Evolutionary conservation across 257 asterid genomes (phyloP).

Genomic region (Jacaranda mimosifolia): DNA sequence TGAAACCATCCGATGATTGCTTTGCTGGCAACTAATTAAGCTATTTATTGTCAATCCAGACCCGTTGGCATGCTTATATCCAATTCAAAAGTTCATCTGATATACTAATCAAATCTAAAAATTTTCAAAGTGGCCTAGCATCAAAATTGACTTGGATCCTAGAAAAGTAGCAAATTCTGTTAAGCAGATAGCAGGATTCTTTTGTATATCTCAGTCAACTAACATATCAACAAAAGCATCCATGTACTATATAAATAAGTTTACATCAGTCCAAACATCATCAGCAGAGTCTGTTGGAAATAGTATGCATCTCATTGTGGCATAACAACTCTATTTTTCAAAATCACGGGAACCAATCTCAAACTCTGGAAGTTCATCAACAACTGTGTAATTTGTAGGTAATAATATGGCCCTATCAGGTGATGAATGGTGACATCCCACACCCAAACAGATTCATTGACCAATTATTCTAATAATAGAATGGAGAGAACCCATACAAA

Average conservation of each 20-base stretch:
- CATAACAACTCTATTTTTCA: background rate
- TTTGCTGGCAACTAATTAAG: constrained; percentile 21
- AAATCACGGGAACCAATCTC: background rate
- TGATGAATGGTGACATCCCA: background rate
- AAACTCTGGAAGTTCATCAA: constrained; percentile 10
- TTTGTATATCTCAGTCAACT: constrained; percentile 8
- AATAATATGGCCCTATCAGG: constrained; percentile 13
- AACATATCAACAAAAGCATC: constrained; percentile 3
- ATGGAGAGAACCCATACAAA: background rate
- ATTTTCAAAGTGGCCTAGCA: constrained; percentile 21
- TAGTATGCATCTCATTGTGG: background rate
- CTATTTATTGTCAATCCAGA: constrained; percentile 34
- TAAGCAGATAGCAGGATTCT: constrained; percentile 18
- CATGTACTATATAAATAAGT: constrained; percentile 7
- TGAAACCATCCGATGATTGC: constrained; percentile 25
- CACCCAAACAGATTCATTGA: background rate
- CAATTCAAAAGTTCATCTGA: background rate
- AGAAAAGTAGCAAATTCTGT: constrained; percentile 19
- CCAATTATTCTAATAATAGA: background rate
- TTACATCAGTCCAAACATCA: constrained; percentile 22
- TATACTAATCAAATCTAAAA: constrained; percentile 19
- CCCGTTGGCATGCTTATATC: constrained; percentile 31
- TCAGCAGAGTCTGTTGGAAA: constrained; percentile 6
- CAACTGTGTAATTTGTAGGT: background rate
- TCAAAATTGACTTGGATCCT: constrained; percentile 17